Percentiles rank a stretch among this genome's conserved stretches.
Evolutionary conservation across 176 grass and related monocot genomes (phyloP).

Genomic region (Phragmites australis): DNA sequence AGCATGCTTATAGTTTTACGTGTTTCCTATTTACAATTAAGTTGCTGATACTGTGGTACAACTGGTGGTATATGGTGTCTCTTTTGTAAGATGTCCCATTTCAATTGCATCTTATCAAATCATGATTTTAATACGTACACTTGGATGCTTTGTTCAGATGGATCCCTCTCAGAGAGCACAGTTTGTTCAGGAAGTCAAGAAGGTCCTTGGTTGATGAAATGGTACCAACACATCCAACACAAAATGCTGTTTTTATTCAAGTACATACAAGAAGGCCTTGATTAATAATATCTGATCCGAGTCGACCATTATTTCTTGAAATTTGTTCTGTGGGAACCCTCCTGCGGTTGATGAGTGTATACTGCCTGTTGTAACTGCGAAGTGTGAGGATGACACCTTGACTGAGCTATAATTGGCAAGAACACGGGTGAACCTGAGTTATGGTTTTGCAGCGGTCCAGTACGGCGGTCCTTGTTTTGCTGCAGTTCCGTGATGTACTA

Average conservation of each 20-base stretch:
- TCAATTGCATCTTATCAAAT: not conserved
- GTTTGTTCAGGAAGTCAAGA: slow-evolving; percentile 64
- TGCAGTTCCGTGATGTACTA: slow-evolving; percentile 37
- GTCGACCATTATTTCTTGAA: slow-evolving; percentile 13
- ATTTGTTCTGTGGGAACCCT: not conserved
- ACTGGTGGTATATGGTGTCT: not conserved
- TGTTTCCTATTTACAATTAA: not conserved
- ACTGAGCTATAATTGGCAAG: not conserved
- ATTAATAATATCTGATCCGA: slow-evolving; percentile 16
- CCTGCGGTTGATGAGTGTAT: slow-evolving; percentile 17
- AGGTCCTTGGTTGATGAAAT: slow-evolving; percentile 53
- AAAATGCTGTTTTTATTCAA: slow-evolving; percentile 39
- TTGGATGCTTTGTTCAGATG: slow-evolving; percentile 64
- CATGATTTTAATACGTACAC: not conserved
- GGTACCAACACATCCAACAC: slow-evolving; percentile 34
- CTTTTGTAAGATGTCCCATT: not conserved
- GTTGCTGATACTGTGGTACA: not conserved
- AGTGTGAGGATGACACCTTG: not conserved
- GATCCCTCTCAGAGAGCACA: slow-evolving; percentile 68
- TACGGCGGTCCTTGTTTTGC: not conserved
- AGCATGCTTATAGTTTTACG: slow-evolving; percentile 18
- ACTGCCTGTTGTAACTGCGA: not conserved
- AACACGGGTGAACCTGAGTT: slow-evolving; percentile 12
- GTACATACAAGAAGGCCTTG: slow-evolving; percentile 42
- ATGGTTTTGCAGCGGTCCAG: slow-evolving; percentile 12